Percentiles rank a stretch among this genome's conserved stretches.
These are phyloP conservation scores for Millerozyma miso DNA, from an alignment of 805 yeast genomes.

Conservation along the genomic window DNA sequence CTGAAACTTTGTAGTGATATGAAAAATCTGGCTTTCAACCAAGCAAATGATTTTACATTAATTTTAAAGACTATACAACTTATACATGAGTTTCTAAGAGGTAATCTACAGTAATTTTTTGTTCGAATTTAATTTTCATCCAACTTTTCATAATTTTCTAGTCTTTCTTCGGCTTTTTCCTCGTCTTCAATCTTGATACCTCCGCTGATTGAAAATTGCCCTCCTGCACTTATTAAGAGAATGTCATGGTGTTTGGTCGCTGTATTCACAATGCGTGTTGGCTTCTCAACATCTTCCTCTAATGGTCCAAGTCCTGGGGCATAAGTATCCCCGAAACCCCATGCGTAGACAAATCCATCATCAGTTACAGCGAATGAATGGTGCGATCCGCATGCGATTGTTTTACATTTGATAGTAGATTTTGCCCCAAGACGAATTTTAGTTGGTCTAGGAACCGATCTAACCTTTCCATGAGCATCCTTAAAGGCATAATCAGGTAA, in stretches of 20 bases:
- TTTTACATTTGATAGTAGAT: constrained; percentile 25
- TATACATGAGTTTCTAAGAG: neutral
- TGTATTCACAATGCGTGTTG: constrained; percentile 88
- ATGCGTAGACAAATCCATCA: constrained; percentile 83
- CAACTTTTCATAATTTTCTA: constrained; percentile 49
- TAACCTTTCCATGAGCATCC: constrained; percentile 75
- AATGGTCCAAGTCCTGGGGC: constrained; percentile 94
- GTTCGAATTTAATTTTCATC: constrained; percentile 23
- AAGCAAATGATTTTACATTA: too few species aligned
- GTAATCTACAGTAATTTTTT: neutral
- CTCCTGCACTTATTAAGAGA: constrained; percentile 82
- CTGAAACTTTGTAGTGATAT: too few species aligned
- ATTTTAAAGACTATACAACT: neutral
- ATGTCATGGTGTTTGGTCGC: constrained; percentile 84
- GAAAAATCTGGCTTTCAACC: too few species aligned
- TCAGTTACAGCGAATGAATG: constrained; percentile 83
- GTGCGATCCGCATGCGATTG: constrained; percentile 82
- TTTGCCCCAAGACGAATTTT: constrained; percentile 40
- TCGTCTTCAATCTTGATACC: constrained; percentile 64
- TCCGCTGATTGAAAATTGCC: constrained; percentile 89
- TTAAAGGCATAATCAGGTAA: constrained; percentile 70
- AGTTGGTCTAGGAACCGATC: constrained; percentile 86
- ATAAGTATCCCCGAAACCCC: constrained; percentile 98
- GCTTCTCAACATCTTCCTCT: constrained; percentile 81
- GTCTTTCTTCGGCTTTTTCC: constrained; percentile 43